Evolutionary conservation across 805 yeast species (phyloP), one percentile per base, ranked within the genome.

Genomic region (Monosporozyma unispora): DNA sequence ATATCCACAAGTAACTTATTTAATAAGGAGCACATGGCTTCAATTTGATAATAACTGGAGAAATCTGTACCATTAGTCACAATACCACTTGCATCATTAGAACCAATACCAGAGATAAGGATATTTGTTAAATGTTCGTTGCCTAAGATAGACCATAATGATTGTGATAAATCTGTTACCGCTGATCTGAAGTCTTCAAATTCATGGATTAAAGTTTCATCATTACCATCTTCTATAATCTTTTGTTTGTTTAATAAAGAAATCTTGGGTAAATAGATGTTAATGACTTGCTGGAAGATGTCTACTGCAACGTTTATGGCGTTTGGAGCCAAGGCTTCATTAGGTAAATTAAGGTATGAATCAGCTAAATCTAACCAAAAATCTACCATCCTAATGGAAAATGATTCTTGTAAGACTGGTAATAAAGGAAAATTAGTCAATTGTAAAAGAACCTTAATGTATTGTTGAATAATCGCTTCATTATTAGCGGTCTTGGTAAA

Each of bases 91-190:
- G 51, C 50, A 40, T 54, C 57, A 8, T 45, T 28, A 12, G 31
- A 11, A 18, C 66, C 66, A 19, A 64, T 52, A 38, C 67, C 62
- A 14, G 54, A 42, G 9, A 64, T 60, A 8, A 66, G 49, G 25
- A 61, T 53, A 46, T 61, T 58, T 2, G 70, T 65, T 50, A 66
- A 53, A 44, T 64, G 59, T 42, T 58, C 61, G 48, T 66, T 62
- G 37, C 85, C 87, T 35, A 87, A 71, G 4, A 86, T 70, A 0
- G 88, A 78, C 69, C 83, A 87, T 1, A 83, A 66, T 0, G 79
- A 71, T 48, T 88, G 93, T 54, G 87, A 78, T 37, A 90, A 72
- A 56, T 93, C 98, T 1, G 83, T 77, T 9, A 84, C 83, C 52
- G 84, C 91, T 29, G 78, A 69, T 56, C 97, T 75, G 64, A 80